These are phyloP conservation scores for Monosporascus ibericus DNA, from an alignment of 2,329 filamentous ascomycete species.

Conservation along the genomic window DNA sequence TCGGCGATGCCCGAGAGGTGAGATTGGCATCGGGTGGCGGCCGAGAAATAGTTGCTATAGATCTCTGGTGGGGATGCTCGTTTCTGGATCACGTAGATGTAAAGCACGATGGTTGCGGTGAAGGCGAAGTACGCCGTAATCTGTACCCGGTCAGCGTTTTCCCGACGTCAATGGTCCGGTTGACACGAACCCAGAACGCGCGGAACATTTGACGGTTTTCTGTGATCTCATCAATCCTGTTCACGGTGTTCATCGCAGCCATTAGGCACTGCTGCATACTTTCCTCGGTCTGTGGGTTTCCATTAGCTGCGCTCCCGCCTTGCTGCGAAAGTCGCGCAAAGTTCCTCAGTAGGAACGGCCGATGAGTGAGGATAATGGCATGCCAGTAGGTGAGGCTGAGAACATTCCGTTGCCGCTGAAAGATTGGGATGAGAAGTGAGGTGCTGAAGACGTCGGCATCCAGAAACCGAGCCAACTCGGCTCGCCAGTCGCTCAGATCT, in stretches of 20 bases:
- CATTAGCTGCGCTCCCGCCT: slow-evolving; percentile 2
- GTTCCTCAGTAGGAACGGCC: slow-evolving; percentile 31
- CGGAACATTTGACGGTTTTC: slow-evolving; percentile 20
- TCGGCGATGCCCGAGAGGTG: slow-evolving; percentile 16
- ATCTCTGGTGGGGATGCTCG: slow-evolving; percentile 3
- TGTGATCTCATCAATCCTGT: slow-evolving; percentile 19
- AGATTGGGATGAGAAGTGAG: slow-evolving; percentile 30
- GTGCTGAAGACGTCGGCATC: slow-evolving; percentile 29
- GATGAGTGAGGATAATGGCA: slow-evolving; percentile 32
- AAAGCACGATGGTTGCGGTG: slow-evolving; percentile 22
- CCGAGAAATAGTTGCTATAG: slow-evolving; percentile 9
- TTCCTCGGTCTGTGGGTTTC: slow-evolving; percentile 8
- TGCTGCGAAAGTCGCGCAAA: slow-evolving; percentile 21
- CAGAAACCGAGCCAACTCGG: slow-evolving; percentile 29
- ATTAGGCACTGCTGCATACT: slow-evolving; percentile 16
- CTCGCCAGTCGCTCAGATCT: slow-evolving; percentile 29
- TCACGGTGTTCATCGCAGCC: slow-evolving; percentile 20
- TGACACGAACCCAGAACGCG: slow-evolving; percentile 22
- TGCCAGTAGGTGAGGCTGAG: slow-evolving; percentile 38
- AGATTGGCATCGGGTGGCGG: slow-evolving; percentile 16
- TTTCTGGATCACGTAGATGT: slow-evolving; percentile 21
- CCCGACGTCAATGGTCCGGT: background rate
- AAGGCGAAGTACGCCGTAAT: slow-evolving; percentile 22
- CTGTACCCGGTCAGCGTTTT: background rate
- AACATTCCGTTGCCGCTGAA: slow-evolving; percentile 35